Evolutionary conservation across 2,329 filamentous ascomycete species (phyloP), one percentile per base, ranked within the genome.

Genomic region (Neonectria coccinea): DNA sequence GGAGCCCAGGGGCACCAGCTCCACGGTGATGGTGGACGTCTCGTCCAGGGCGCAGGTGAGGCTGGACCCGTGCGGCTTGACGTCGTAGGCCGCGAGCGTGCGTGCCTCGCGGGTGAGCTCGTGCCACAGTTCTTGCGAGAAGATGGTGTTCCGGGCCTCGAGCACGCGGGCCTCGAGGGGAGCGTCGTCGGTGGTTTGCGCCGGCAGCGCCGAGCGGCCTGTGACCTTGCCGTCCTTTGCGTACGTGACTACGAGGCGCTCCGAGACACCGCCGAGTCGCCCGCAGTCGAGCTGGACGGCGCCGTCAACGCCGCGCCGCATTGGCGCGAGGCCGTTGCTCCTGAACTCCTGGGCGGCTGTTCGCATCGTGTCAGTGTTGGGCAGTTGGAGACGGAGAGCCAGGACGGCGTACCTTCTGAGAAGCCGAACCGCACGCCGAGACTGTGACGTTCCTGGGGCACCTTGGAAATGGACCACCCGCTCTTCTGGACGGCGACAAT

Each of bases 351-450:
- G 79, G 1, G 86, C 82, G 25, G 88, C 86, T 82, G 64, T 20
- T 69, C 22, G 20, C 8, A 6, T 6, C 41, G 3, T 11, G 70
- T 82, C 61, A 82, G 78, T 33, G 70, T 20, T 20, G 16, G 29
- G 14, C 10, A 25, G 4, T 52, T 5, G 9, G 6, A 9, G 14
- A 8, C 10, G n/a, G n/a, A n/a, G n/a, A 42, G n/a, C 7, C n/a
- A n/a, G 39, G 47, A 18, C 10, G 5, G 79, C n/a, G 58, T 78
- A 86, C 86, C 86, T 82, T 97, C 95, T 12, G 91, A 86, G 75
- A 97, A 97, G 8, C 95, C 96, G 79, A 95, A 97, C 67, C 92
- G 89, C 39, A 98, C 95, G 20, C 91, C 94, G 54, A 98, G 84
- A 0, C 89, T 90, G 70, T 92, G 88, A 54, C 85, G 84, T 70